Evolutionary conservation across 1,284 basidiomycete genomes (phyloP).

Genomic region (Farysia itapuensis): DNA sequence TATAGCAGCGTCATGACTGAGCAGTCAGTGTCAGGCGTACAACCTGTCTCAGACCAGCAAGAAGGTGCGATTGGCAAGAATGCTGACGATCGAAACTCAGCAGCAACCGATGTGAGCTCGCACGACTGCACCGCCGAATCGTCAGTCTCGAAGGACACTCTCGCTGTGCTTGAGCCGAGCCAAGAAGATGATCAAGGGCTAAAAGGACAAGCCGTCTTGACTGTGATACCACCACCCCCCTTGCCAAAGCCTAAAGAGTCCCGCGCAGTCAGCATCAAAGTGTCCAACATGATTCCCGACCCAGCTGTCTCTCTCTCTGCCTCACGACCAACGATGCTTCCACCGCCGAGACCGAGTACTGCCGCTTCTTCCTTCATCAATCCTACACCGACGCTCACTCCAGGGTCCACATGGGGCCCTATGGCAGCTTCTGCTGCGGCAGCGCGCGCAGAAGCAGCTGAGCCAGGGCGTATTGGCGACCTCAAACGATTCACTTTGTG

Average conservation of each 20-base stretch:
- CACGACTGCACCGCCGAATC: too few species aligned
- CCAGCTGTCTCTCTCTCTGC: constrained; percentile 27
- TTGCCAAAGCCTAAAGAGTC: constrained; percentile 8
- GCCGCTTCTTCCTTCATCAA: constrained; percentile 38
- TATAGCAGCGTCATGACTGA: too few species aligned
- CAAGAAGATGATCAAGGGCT: too few species aligned
- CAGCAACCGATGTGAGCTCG: background rate
- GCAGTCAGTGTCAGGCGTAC: too few species aligned
- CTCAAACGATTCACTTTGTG: constrained; percentile 56
- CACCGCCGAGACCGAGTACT: constrained; percentile 24
- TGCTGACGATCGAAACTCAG: background rate
- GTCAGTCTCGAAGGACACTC: too few species aligned
- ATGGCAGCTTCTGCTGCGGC: constrained; percentile 28
- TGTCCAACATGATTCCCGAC: constrained; percentile 29
- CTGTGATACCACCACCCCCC: background rate
- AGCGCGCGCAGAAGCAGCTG: constrained; percentile 30
- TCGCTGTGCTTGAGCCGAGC: too few species aligned
- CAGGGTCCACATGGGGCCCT: constrained; percentile 36
- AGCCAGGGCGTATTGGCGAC: constrained; percentile 42
- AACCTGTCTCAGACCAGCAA: too few species aligned
- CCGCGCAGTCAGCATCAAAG: constrained; percentile 19
- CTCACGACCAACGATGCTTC: constrained; percentile 26
- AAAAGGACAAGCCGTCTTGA: too few species aligned
- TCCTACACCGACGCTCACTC: constrained; percentile 27
- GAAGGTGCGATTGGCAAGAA: background rate